phyloP scores from a whole-genome alignment of 495 filamentous ascomycete species.

The Alectoria sarmentosa region DNA sequence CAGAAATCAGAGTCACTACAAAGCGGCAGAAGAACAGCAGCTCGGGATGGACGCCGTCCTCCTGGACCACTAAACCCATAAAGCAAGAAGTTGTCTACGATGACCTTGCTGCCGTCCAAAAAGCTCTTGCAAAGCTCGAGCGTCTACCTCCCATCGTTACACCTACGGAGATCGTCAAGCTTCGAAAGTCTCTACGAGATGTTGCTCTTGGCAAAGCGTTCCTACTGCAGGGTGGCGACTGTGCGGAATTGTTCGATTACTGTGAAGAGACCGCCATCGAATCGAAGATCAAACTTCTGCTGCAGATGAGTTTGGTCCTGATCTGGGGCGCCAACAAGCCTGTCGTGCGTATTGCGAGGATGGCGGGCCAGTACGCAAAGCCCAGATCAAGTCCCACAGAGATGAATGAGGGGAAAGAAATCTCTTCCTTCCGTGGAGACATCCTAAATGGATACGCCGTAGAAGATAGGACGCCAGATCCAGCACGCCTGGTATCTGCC shows the following conservation, averaged over 20 bases:
- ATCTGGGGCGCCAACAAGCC: constrained; percentile 89
- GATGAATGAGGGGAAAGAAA: constrained; percentile 66
- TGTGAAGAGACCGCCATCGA: constrained; percentile 85
- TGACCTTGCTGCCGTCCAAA: constrained; percentile 54
- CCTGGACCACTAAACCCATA: constrained; percentile 87
- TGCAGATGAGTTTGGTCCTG: constrained; percentile 92
- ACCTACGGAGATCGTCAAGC: constrained; percentile 62
- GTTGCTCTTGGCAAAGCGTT: constrained; percentile 91
- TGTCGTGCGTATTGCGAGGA: constrained; percentile 88
- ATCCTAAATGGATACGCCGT: constrained; percentile 81
- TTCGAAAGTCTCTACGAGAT: constrained; percentile 70
- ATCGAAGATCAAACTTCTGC: constrained; percentile 88
- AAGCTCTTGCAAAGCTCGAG: constrained; percentile 62
- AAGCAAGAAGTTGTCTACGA: constrained; percentile 83
- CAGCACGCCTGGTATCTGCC: constrained; percentile 74
- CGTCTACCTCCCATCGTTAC: constrained; percentile 85
- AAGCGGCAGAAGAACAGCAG: constrained; percentile 11
- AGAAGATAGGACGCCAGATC: constrained; percentile 69
- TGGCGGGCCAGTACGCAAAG: constrained; percentile 97
- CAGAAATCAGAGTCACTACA: constrained; percentile 22
- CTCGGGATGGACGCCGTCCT: constrained; percentile 50
- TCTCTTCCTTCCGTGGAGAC: constrained; percentile 88
- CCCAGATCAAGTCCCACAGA: constrained; percentile 87
- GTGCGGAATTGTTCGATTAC: constrained; percentile 96
- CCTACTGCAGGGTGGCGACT: constrained; percentile 91